Conservation (phyloP, 768 basidiomycete species). For the Phanerochaete carnosa region DNA sequence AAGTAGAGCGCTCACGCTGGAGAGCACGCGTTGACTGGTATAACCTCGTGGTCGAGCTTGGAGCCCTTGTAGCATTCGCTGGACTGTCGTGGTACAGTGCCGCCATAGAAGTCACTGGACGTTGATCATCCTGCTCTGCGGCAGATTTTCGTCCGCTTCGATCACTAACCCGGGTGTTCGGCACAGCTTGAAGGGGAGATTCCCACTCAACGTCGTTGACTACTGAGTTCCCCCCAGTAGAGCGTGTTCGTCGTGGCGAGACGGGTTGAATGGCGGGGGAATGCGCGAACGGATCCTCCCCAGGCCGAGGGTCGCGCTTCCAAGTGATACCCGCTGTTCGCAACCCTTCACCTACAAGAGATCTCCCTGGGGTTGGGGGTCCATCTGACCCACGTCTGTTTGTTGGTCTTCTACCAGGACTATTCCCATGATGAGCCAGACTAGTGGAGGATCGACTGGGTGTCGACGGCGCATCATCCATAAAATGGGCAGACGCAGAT, state of each 20-base stretch:
- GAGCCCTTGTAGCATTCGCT: conserved; percentile 31
- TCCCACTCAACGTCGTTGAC: conserved; percentile 14
- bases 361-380: conserved; percentile 50
- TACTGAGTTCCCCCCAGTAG: conserved; percentile 20
- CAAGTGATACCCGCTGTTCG: conserved; percentile 65
- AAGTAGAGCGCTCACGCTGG: conserved; percentile 19
- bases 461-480: conserved; percentile 23
- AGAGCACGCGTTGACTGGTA: conserved; percentile 41
- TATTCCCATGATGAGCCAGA: conserved; percentile 2
- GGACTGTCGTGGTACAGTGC: conserved; percentile 26
- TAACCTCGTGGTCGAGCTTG: conserved; percentile 32
- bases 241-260: conserved; percentile 18
- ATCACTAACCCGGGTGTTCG: conserved; percentile 12
- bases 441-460: conserved; percentile 3
- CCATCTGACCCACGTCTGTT: conserved; percentile 64
- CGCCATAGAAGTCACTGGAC: conserved; percentile 35
- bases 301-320: conserved; percentile 24
- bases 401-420: conserved; percentile 48
- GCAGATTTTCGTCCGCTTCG: conserved; percentile 9
- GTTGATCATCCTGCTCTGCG: conserved; percentile 4
- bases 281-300: conserved; percentile 28
- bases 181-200: conserved; percentile 2
- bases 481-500: conserved; percentile 15
- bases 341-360: conserved; percentile 63
- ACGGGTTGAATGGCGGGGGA: background rate